These are phyloP conservation scores for Ogataea hybrid DNA, from an alignment of 1,139 yeast genomes.

Conservation along the genomic window DNA sequence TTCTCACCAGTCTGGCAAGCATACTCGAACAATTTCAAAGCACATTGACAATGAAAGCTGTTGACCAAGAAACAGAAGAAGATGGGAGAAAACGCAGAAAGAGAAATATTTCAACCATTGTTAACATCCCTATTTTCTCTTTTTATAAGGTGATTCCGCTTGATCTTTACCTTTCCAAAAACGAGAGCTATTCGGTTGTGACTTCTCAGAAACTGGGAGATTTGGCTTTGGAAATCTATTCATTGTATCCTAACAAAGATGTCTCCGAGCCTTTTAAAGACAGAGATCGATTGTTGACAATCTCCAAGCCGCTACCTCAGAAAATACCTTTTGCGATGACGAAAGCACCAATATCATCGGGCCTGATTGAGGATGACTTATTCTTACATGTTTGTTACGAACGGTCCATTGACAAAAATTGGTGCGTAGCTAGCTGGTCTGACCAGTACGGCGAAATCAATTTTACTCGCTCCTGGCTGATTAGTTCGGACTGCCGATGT, in stretches of 20 bases:
- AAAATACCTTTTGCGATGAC: slow-evolving; percentile 52
- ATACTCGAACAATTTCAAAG: slow-evolving; percentile 48
- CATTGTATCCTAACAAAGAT: slow-evolving; percentile 32
- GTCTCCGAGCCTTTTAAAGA: slow-evolving; percentile 20
- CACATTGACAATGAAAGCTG: slow-evolving; percentile 30
- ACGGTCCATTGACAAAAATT: slow-evolving; percentile 71
- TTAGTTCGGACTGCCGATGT: slow-evolving; percentile 33
- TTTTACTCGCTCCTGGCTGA: slow-evolving; percentile 65
- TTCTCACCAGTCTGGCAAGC: slow-evolving; percentile 47
- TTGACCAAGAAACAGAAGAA: slow-evolving; percentile 30
- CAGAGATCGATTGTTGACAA: slow-evolving; percentile 38
- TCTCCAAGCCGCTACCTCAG: slow-evolving; percentile 47
- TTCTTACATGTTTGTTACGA: slow-evolving; percentile 86
- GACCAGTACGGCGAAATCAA: slow-evolving; percentile 75
- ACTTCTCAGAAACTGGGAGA: slow-evolving; percentile 49
- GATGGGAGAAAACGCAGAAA: slow-evolving; percentile 25
- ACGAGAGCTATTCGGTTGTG: slow-evolving; percentile 44
- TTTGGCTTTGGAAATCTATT: slow-evolving; percentile 63
- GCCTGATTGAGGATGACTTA: slow-evolving; percentile 58
- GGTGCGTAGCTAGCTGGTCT: slow-evolving; percentile 90
- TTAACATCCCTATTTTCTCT: slow-evolving; percentile 28
- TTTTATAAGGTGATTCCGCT: slow-evolving; percentile 60
- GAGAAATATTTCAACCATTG: slow-evolving; percentile 15
- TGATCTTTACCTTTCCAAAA: slow-evolving; percentile 44
- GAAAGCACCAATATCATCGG: slow-evolving; percentile 35